Evolutionary conservation across 78 protist genomes (phyloP), one percentile per base, ranked within the genome.

Genomic region (Bodo saltans): DNA sequence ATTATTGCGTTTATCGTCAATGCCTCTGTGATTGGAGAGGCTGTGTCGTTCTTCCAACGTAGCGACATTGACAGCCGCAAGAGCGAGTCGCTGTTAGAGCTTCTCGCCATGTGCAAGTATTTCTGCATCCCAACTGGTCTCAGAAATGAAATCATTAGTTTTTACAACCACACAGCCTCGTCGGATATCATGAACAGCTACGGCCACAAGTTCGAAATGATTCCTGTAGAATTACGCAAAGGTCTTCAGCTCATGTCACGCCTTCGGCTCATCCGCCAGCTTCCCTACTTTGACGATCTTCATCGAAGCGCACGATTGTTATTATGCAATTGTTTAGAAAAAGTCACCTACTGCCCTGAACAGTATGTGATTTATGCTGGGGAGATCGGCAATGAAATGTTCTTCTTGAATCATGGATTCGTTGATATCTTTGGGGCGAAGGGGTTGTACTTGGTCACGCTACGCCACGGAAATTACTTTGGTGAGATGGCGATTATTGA

Each of bases 321-420:
- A 27, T 27, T 76, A 67, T 68, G 69, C 25, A 47, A 76, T 33
- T 1, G 4, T 27, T 76, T 76, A 28, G 42, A 76, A 27, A 4
- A 4, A 28, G 53, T 37, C 41, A 67, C 42, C 37, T 28, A 42
- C 37, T 52, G 34, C 37, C 85, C 85, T 17, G 53, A 81, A 30
- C 60, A 69, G 29, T 81, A 81, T 41, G 52, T 81, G 47, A 68
- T 81, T 1, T 23, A 8, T n/a, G 74, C 40, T 8, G 85, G 85
- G 23, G 85, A 81, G 67, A 38, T 28, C 2, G 85, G 85, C 38
- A 28, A 60, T 41, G 73, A 2, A n/a, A 68, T 68, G 85, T 81
- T 26, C 23, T 81, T 81, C n/a, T 1, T 81, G 41, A 30, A 74
- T n/a, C 74, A 39, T 4, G 85, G 85, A 35, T 33, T 69, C n/a